Evolutionary conservation across 306 rosid species (phyloP).

Genomic region (Pterocarpus macrocarpus): DNA sequence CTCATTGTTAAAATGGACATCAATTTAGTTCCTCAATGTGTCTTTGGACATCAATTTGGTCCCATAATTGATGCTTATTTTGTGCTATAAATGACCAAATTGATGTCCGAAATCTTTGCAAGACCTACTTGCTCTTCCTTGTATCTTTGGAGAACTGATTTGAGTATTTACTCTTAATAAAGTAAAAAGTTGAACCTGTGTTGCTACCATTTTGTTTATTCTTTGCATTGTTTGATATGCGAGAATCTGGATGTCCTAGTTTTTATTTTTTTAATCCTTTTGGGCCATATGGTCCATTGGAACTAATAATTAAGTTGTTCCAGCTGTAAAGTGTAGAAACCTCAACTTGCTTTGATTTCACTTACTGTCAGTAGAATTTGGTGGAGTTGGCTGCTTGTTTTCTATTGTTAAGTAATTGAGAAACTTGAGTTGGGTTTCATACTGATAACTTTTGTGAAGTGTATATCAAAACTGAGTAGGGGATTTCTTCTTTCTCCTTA

Average conservation of each 20-base stretch:
- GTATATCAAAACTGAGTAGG: not conserved
- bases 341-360: not conserved
- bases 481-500: conserved; percentile 8
- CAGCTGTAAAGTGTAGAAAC: conserved; percentile 27
- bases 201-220: conserved; percentile 25
- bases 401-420: conserved; percentile 9
- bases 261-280: conserved; percentile 24
- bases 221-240: conserved; percentile 14
- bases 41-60: not conserved
- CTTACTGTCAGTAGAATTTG: conserved; percentile 24
- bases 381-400: conserved; percentile 8
- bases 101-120: not conserved
- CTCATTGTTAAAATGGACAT: not conserved
- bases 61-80: not conserved
- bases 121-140: not conserved
- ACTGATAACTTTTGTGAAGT: not conserved
- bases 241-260: conserved; percentile 4
- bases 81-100: not conserved
- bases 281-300: conserved; percentile 17
- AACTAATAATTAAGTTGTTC: conserved; percentile 11
- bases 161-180: not conserved
- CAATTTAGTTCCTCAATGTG: not conserved
- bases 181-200: not conserved
- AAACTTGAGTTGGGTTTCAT: conserved; percentile 1
- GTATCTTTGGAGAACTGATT: not conserved